Percentiles rank a stretch among this genome's conserved stretches.
phyloP scores from a whole-genome alignment of 2,329 filamentous ascomycete species.

The Sclerotiophoma versabilis region DNA sequence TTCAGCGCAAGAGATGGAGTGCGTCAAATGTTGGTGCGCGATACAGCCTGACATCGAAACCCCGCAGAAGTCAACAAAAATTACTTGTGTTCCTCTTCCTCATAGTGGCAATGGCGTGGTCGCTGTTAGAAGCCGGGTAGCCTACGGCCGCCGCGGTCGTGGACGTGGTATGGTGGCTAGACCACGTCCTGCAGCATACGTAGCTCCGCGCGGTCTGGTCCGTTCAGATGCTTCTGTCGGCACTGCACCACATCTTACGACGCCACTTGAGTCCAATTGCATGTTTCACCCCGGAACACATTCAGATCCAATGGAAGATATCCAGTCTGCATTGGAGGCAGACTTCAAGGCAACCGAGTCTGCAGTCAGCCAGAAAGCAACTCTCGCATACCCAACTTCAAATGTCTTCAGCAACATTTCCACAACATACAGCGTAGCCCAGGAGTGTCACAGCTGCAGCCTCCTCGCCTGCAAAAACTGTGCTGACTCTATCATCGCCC shows the following conservation, averaged over 20 bases:
- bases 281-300: background rate
- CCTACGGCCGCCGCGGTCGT: background rate
- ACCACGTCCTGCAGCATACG: conserved; percentile 6
- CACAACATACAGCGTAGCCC: conserved; percentile 31
- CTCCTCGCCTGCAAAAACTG: conserved; percentile 35
- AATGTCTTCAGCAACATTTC: background rate
- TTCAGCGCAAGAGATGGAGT: conserved; percentile 32
- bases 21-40: conserved; percentile 38
- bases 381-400: background rate
- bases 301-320: background rate
- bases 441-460: conserved; percentile 33
- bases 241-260: conserved; percentile 7
- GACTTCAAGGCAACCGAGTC: background rate
- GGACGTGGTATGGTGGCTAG: conserved; percentile 1
- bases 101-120: too few species aligned
- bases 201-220: conserved; percentile 18
- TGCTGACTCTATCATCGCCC: conserved; percentile 14
- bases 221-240: conserved; percentile 12
- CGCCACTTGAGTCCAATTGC: background rate
- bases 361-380: background rate
- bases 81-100: too few species aligned
- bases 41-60: conserved; percentile 34
- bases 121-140: background rate
- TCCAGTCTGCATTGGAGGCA: background rate
- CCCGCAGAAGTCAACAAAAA: background rate